phyloP scores from a whole-genome alignment of 139 green algal genomes.

The Chlorella sp. region DNA sequence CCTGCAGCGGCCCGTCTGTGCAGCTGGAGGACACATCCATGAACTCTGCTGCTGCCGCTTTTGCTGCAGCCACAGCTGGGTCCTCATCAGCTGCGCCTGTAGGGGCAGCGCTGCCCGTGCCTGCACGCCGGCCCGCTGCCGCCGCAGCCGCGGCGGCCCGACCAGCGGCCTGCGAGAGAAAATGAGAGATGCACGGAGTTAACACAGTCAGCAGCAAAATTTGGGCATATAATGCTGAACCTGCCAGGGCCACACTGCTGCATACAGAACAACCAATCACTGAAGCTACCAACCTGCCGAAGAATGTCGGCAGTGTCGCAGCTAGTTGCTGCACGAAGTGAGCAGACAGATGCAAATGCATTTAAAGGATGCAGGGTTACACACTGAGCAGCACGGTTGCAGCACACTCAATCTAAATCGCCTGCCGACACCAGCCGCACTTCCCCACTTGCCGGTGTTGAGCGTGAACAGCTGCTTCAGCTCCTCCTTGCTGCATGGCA shows the following conservation, averaged over 20 bases:
- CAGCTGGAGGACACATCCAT: conserved; percentile 22
- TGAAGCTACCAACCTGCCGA: background rate
- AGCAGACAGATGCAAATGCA: too few species aligned
- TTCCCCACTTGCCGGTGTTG: conserved; percentile 27
- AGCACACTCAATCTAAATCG: too few species aligned
- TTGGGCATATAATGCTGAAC: too few species aligned
- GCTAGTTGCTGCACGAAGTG: background rate
- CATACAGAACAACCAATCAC: too few species aligned
- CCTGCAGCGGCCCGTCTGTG: conserved; percentile 42
- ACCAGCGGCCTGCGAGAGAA: background rate
- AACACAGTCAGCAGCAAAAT: too few species aligned
- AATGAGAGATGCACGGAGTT: too few species aligned
- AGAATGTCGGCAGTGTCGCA: conserved; percentile 76
- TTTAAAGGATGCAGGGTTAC: too few species aligned
- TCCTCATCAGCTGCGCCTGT: background rate
- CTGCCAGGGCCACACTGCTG: too few species aligned
- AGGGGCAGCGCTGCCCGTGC: too few species aligned
- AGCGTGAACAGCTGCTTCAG: conserved; percentile 80
- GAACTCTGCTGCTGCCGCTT: conserved; percentile 14
- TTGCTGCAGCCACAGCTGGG: background rate
- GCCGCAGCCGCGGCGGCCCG: background rate
- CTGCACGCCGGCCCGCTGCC: background rate
- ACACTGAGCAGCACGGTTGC: too few species aligned
- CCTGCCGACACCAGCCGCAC: too few species aligned
- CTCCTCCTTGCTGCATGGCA: conserved; percentile 62